phyloP scores from a whole-genome alignment of 768 basidiomycete species.

The Rhodotorula paludigena region DNA sequence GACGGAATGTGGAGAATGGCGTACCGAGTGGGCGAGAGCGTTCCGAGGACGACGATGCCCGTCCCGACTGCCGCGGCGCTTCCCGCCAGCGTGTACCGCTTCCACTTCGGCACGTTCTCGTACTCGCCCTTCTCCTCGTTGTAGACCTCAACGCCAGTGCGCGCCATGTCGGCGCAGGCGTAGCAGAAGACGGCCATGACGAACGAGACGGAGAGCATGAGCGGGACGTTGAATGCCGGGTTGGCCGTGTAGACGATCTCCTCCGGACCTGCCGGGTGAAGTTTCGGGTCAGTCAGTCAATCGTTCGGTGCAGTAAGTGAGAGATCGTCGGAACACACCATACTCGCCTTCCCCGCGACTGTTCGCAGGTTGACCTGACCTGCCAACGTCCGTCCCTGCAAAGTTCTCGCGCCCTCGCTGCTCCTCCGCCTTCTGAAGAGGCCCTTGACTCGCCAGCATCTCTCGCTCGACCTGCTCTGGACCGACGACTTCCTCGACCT shows the following conservation, averaged over 20 bases:
- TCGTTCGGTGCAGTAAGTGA: no score
- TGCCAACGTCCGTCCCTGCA: constrained; percentile 16
- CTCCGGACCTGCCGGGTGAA: not conserved
- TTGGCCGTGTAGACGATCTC: constrained; percentile 27
- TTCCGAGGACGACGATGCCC: constrained; percentile 4
- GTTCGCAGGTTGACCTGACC: not conserved
- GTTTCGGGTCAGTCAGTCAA: constrained; percentile 7
- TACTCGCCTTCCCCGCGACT: not conserved
- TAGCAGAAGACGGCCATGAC: constrained; percentile 30
- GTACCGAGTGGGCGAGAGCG: constrained; percentile 22
- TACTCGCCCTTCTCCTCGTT: constrained; percentile 29
- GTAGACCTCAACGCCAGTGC: constrained; percentile 14
- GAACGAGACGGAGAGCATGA: constrained; percentile 22
- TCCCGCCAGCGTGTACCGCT: constrained; percentile 20
- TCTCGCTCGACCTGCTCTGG: constrained; percentile 20
- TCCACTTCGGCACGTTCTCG: constrained; percentile 20
- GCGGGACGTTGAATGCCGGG: constrained; percentile 16
- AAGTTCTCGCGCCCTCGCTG: constrained; percentile 8
- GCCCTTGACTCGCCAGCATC: constrained; percentile 8
- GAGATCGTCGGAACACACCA: no score
- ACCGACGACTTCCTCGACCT: not conserved
- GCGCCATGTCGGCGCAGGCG: constrained; percentile 22
- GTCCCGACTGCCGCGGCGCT: constrained; percentile 3
- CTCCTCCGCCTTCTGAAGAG: not conserved
- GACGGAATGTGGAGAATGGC: not conserved